phyloP scores from a whole-genome alignment of 306 rosid species.

The Ormosia emarginata region DNA sequence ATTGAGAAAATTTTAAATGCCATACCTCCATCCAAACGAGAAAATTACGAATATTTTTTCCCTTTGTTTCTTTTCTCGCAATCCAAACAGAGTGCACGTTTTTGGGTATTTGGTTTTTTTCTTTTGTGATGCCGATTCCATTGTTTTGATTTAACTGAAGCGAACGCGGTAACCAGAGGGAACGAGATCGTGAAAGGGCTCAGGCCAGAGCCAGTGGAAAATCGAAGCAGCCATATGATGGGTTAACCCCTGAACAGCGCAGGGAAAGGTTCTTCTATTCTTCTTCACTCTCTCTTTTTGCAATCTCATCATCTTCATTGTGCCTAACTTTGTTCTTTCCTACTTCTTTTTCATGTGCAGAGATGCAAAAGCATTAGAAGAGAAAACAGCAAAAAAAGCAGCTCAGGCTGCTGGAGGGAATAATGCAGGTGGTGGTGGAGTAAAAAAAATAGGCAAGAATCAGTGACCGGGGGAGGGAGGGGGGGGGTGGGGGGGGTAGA shows the following conservation, averaged over 20 bases:
- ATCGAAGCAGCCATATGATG: slow-evolving; percentile 70
- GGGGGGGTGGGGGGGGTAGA: background rate
- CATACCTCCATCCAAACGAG: background rate
- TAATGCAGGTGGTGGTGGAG: slow-evolving; percentile 36
- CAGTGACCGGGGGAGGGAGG: background rate
- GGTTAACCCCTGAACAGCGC: slow-evolving; percentile 71
- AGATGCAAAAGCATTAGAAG: slow-evolving; percentile 67
- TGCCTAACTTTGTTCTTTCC: background rate
- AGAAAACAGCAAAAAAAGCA: slow-evolving; percentile 57
- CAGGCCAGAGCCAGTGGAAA: no score
- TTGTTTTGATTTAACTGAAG: slow-evolving; percentile 42
- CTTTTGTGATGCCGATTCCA: no score
- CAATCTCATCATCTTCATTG: background rate
- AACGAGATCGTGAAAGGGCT: no score
- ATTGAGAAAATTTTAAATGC: background rate
- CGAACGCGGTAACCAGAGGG: no score
- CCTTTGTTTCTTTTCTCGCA: no score
- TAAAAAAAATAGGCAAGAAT: slow-evolving; percentile 24
- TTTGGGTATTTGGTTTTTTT: no score
- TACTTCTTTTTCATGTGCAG: slow-evolving; percentile 7
- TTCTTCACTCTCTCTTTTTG: background rate
- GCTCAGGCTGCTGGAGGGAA: slow-evolving; percentile 41
- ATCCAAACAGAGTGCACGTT: no score
- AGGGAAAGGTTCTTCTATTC: slow-evolving; percentile 63
- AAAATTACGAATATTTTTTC: no score